Evolutionary conservation across 257 asterid species (phyloP), one percentile per base, ranked within the genome.

Genomic region (Solanum clarkiae): DNA sequence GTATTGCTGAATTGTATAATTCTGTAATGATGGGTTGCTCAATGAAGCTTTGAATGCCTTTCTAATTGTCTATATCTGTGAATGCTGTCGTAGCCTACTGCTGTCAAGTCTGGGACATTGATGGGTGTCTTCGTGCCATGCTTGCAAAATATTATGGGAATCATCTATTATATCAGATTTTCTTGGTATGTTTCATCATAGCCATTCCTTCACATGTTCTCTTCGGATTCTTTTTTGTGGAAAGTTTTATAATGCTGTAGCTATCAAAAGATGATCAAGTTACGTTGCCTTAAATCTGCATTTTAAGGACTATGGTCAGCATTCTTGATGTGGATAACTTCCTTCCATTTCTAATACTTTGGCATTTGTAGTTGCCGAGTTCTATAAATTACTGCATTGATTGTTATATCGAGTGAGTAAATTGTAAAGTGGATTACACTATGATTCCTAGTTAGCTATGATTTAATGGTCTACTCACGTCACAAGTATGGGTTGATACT

Each of bases 121-220:
- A 97, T 97, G 99, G 99, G 99, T 82, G 99, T 97, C 59, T 97
- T 97, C 88, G 92, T 97, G 81, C 99, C 99, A 87, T 97, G 99
- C 90, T 90, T 97, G 93, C 99, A 97, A 87, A 97, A 93, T 89
- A 97, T 97, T 81, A 86, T 97, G 94, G 99, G 99, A 85, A 97
- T 97, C 87, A 97, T 97, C 88, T 97, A 93, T 92, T 97, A 94
- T 89, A 97, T 97, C 90, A 88, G 99, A 85, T 97, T 97, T 90
- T 88, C 99, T 85, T 97, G 99, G 99, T 94, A 91, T 88, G 92
- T 82, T 84, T 60, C 65, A 79, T 79, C 10, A 9, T 79, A 79
- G 29, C 29, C 65, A 53, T 24, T 79, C 65, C 22, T 26, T 29
- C 17, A 16, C 5, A 47, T 79, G 49, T 53, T 79, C 82, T 26